Conservation (phyloP, 768 basidiomycete species). For the Suillus variegatus region DNA sequence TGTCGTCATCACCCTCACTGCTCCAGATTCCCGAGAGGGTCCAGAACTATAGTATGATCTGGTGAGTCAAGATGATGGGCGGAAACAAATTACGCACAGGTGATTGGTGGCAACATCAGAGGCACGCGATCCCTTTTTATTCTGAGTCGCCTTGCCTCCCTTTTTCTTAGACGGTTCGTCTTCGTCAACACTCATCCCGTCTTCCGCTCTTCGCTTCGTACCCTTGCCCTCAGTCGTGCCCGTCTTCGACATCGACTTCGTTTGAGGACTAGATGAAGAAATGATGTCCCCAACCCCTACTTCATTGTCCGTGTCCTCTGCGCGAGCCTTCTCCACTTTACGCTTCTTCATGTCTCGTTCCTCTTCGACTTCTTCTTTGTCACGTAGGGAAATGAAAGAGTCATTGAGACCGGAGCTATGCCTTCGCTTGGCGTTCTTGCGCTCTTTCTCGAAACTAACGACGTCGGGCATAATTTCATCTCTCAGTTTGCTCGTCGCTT, state of each 20-base stretch:
- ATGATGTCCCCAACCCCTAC: slow-evolving; percentile 22
- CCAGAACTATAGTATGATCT: background rate
- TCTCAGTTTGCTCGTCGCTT: slow-evolving; percentile 45
- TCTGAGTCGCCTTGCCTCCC: slow-evolving; percentile 7
- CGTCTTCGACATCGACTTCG: slow-evolving; percentile 15
- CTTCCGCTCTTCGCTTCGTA: slow-evolving; percentile 3
- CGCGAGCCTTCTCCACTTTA: slow-evolving; percentile 19
- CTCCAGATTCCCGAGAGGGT: slow-evolving; percentile 15
- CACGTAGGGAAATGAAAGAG: slow-evolving; percentile 13
- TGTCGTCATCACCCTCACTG: slow-evolving; percentile 66
- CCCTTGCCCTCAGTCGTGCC: slow-evolving; percentile 12
- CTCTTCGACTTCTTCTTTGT: slow-evolving; percentile 16
- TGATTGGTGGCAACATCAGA: background rate
- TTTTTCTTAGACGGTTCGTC: slow-evolving; percentile 6
- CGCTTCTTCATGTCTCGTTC: slow-evolving; percentile 21
- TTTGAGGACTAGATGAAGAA: slow-evolving; percentile 9
- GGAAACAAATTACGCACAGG: slow-evolving; percentile 3
- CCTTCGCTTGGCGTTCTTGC: slow-evolving; percentile 41
- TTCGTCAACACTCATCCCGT: slow-evolving; percentile 12
- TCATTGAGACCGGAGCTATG: slow-evolving; percentile 36
- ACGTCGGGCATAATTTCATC: slow-evolving; percentile 78
- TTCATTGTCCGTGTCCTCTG: slow-evolving; percentile 28
- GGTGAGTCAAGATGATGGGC: background rate
- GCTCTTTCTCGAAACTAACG: slow-evolving; percentile 66
- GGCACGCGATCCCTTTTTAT: slow-evolving; percentile 14